Conservation (phyloP, 2,329 filamentous ascomycete species). For the Apiospora phragmitis region DNA sequence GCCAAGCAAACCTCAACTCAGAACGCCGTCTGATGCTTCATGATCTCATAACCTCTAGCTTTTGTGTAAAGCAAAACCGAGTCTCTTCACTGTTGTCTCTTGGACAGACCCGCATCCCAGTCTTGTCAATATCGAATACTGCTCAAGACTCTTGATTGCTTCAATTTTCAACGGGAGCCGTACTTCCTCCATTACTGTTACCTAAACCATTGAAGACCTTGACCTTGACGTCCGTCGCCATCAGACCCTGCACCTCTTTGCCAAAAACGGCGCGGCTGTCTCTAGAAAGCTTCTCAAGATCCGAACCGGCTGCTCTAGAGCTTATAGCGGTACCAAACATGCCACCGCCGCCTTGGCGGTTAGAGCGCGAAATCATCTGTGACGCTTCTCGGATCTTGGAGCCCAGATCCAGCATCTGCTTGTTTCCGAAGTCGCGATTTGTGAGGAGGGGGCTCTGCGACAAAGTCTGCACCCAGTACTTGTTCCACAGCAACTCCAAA, state of each 20-base stretch:
- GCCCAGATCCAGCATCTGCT: constrained; percentile 86
- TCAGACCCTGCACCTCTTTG: constrained; percentile 35
- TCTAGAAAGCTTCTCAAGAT: constrained; percentile 30
- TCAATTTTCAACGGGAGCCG: background rate
- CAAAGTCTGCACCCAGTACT: constrained; percentile 97
- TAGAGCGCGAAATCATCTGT: constrained; percentile 33
- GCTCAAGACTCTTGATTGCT: background rate
- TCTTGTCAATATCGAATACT: background rate
- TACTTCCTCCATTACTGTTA: background rate
- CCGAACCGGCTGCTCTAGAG: constrained; percentile 13
- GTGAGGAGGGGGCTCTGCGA: constrained; percentile 88
- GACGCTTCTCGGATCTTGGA: constrained; percentile 75
- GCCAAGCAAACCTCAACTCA: constrained; percentile 4
- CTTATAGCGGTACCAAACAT: constrained; percentile 16
- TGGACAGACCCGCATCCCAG: background rate
- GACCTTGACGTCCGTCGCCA: constrained; percentile 31
- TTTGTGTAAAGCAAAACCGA: background rate
- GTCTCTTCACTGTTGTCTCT: background rate
- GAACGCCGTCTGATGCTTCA: constrained; percentile 34
- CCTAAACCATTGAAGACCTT: constrained; percentile 30
- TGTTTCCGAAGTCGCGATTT: constrained; percentile 89
- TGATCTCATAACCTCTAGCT: constrained; percentile 24
- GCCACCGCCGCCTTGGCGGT: constrained; percentile 30
- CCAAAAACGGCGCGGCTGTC: constrained; percentile 32
- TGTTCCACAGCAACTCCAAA: constrained; percentile 92